Evolutionary conservation across 495 filamentous ascomycete genomes (phyloP), one percentile per base, ranked within the genome.

Genomic region (Tuber indicum): DNA sequence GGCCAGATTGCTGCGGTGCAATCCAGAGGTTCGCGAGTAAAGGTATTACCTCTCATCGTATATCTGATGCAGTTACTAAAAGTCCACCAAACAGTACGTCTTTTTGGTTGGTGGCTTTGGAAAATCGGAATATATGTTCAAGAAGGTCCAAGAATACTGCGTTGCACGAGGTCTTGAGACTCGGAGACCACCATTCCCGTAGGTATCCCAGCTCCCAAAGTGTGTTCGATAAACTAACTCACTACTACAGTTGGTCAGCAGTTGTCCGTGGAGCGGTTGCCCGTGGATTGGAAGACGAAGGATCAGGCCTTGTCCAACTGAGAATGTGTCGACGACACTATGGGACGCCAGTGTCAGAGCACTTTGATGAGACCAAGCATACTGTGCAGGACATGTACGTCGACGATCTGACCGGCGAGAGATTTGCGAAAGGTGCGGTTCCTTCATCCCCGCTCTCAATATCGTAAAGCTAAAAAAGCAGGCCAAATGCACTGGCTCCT

Each of bases 31-130:
- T 62, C 52, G n/a, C 52, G n/a, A 26, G 52, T 62, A 62, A 62
- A 62, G 52, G 52, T 62, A 62, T 26, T 32, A 14, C 21, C 52
- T 32, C 52, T 32, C n/a, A 62, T 62, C n/a, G 3, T 14, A 12
- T 32, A 62, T 32, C n/a, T 3, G 10, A 62, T 32, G 52, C 12
- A 14, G 52, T 26, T 26, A 32, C 52, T 62, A 62, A 62, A 32
- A n/a, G 5, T 62, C 52, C 12, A 16, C 52, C n/a, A 16, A 62
- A 62, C n/a, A 62, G 52, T 62, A 62, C 52, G 52, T 62, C 52
- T 62, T 62, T 62, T 62, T 62, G 52, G 85, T 87, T 21, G 86
- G 86, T 32, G 86, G 86, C 4, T 87, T 87, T 75, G 86, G 86
- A 23, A 79, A 79, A 70, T 86, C 81, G 39, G 72, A 82, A 16